Percentiles rank a stretch among this genome's conserved stretches.
These are phyloP conservation scores for Mycena floridula DNA, from an alignment of 768 basidiomycete species.

Conservation along the genomic window DNA sequence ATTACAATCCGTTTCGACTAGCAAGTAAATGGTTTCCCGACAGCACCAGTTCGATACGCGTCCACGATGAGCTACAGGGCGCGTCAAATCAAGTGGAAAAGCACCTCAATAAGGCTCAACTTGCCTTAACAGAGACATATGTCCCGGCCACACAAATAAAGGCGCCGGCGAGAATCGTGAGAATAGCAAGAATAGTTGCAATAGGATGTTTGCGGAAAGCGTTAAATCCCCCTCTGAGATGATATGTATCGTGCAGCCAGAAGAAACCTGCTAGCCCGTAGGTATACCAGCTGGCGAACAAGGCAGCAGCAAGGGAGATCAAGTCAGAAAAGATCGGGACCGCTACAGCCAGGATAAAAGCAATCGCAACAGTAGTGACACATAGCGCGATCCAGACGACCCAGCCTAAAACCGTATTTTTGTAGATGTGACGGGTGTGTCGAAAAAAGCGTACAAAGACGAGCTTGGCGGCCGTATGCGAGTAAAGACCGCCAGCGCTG, in stretches of 20 bases:
- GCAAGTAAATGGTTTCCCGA: slow-evolving; percentile 43
- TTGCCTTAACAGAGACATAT: slow-evolving; percentile 45
- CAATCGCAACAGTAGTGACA: slow-evolving; percentile 29
- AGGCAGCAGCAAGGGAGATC: slow-evolving; percentile 44
- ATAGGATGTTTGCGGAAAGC: slow-evolving; percentile 25
- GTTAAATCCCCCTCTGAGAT: slow-evolving; percentile 30
- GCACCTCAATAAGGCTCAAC: slow-evolving; percentile 4
- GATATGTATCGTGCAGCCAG: slow-evolving; percentile 44
- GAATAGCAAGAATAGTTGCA: slow-evolving; percentile 28
- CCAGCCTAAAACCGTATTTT: slow-evolving; percentile 47
- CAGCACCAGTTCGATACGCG: slow-evolving; percentile 33
- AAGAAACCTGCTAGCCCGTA: slow-evolving; percentile 50
- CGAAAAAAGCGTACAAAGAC: slow-evolving; percentile 48
- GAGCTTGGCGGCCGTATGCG: slow-evolving; percentile 49
- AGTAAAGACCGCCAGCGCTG: slow-evolving; percentile 39
- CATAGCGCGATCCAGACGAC: slow-evolving; percentile 38
- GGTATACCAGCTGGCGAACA: slow-evolving; percentile 57
- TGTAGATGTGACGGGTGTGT: slow-evolving; percentile 39
- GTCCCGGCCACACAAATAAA: slow-evolving; percentile 50
- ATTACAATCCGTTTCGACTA: neutral
- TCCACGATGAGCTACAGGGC: slow-evolving; percentile 37
- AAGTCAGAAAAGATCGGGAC: slow-evolving; percentile 53
- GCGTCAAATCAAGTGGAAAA: slow-evolving; percentile 1
- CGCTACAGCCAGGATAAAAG: slow-evolving; percentile 41
- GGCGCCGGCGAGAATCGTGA: slow-evolving; percentile 40